Percentiles rank a stretch among this genome's conserved stretches.
Conservation (phyloP, 768 basidiomycete genomes). For the Tulasnella sp. region DNA sequence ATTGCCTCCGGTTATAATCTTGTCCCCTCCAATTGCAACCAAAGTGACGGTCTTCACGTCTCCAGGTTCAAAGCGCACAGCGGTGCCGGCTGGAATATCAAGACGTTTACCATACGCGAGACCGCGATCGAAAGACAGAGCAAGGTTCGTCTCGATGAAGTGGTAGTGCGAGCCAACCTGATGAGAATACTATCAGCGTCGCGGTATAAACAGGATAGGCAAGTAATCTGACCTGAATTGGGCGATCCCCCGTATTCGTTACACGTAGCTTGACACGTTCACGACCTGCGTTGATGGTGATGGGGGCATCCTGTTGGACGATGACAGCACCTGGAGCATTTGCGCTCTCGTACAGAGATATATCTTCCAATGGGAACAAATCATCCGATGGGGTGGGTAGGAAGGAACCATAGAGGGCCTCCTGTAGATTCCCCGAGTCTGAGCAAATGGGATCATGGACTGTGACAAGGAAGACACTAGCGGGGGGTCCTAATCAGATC, state of each 20-base stretch:
- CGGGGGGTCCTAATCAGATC: background rate
- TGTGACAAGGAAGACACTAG: slow-evolving; percentile 88
- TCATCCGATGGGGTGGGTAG: slow-evolving; percentile 65
- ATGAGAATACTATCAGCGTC: background rate
- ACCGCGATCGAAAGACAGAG: slow-evolving; percentile 72
- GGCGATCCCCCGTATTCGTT: slow-evolving; percentile 86
- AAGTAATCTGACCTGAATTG: slow-evolving; percentile 62
- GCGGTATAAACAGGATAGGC: background rate
- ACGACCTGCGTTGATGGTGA: slow-evolving; percentile 69
- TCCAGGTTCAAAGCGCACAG: slow-evolving; percentile 93
- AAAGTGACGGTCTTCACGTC: slow-evolving; percentile 78
- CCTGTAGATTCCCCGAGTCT: slow-evolving; percentile 62
- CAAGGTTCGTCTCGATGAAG: slow-evolving; percentile 82
- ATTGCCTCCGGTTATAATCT: slow-evolving; percentile 73
- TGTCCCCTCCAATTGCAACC: slow-evolving; percentile 65
- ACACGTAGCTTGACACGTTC: slow-evolving; percentile 63
- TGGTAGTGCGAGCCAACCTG: slow-evolving; percentile 93
- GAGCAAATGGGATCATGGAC: slow-evolving; percentile 93
- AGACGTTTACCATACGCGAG: slow-evolving; percentile 77
- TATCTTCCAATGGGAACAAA: slow-evolving; percentile 52
- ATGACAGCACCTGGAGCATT: slow-evolving; percentile 71
- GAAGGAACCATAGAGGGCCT: slow-evolving; percentile 89
- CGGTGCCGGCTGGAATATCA: slow-evolving; percentile 91
- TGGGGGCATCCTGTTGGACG: slow-evolving; percentile 47
- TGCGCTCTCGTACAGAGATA: slow-evolving; percentile 43